phyloP scores from a whole-genome alignment of 2,329 filamentous ascomycete genomes.

The Magnaporthiopsis rhizophila region DNA sequence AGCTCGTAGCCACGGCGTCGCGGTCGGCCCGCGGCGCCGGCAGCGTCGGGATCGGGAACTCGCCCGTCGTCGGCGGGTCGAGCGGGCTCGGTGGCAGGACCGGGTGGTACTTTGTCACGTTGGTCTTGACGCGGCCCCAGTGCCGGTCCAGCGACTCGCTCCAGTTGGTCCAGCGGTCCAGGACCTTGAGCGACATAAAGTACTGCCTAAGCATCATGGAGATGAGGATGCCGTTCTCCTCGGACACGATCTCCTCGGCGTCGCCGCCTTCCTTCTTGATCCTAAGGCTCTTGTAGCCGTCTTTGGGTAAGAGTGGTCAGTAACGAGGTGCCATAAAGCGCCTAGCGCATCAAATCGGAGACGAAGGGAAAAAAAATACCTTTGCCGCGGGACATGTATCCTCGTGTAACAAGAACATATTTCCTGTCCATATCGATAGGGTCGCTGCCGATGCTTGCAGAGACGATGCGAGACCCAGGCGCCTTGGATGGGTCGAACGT shows the following conservation, averaged over 20 bases:
- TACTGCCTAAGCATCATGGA: slow-evolving; percentile 84
- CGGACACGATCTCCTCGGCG: slow-evolving; percentile 70
- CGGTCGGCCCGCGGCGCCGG: background rate
- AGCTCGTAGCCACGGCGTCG: slow-evolving; percentile 16
- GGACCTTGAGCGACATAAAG: slow-evolving; percentile 76
- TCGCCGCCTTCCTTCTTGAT: slow-evolving; percentile 67
- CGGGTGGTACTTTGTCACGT: slow-evolving; percentile 45
- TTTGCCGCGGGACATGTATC: slow-evolving; percentile 84
- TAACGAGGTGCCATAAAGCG: background rate
- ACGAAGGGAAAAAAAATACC: slow-evolving; percentile 20
- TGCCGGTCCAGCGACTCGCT: slow-evolving; percentile 52
- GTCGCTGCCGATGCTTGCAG: slow-evolving; percentile 48
- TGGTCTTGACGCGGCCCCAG: slow-evolving; percentile 58
- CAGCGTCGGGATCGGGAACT: slow-evolving; percentile 12
- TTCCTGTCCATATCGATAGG: slow-evolving; percentile 53
- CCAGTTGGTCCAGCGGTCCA: slow-evolving; percentile 73
- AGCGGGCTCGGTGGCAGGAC: slow-evolving; percentile 30
- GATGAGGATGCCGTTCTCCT: slow-evolving; percentile 82
- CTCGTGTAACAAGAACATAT: slow-evolving; percentile 71
- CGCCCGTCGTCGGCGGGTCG: slow-evolving; percentile 13
- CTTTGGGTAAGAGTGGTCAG: slow-evolving; percentile 27
- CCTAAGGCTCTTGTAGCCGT: slow-evolving; percentile 73
- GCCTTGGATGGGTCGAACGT: slow-evolving; percentile 59
- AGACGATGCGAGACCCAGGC: slow-evolving; percentile 54
- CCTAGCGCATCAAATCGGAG: too few species aligned